Base-by-base conservation (phyloP, 805 yeast species). In the Komagataella populi region DNA sequence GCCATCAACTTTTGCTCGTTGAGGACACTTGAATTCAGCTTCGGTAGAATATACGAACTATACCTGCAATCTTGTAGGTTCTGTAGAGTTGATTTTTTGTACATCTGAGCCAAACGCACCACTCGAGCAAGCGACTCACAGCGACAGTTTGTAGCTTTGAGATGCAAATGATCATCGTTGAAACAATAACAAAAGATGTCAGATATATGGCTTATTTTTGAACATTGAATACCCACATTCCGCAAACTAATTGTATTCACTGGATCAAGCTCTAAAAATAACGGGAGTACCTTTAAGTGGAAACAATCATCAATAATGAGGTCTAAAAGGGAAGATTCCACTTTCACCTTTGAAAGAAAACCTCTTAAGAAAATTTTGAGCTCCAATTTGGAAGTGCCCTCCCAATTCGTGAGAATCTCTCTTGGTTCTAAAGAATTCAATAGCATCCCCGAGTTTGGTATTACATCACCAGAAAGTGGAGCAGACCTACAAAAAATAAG, bases 221-320 rank as follows among this genome's bases (percentile, higher is more conserved):
- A 76, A 17, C 81, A 84, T 66, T 91, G 98, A 52, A 85, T 79
- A 60, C 86, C 88, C 64, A 89, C 90, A 61, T 90, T 87, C 55
- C 97, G 74, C 51, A 89, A 72, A 3, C 87, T 79, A 5, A 87
- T 81, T 3, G 95, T 93, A 46, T 75, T 70, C 52, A 72, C 78
- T 14, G 89, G 91, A 57, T 84, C 90, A 58, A 81, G 62, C 53
- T 76, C 71, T 49, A 74, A 66, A 57, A 86, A 83, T 6, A 70
- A 55, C 1, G 87, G 87, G 48, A 77, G 55, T 39, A 71, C 63
- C 48, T 67, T 72, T 47, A 73, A 66, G 51, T 50, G 65, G 52
- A 66, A 61, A 57, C 74, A 74, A 61, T 73, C 85, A 53, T 55
- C 68, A 53, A 64, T 65, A n/a, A 59, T 61, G 50, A 58, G 56